Base-by-base conservation (phyloP, 352 stramenopile genomes). In the Phytophthora pinifolia region DNA sequence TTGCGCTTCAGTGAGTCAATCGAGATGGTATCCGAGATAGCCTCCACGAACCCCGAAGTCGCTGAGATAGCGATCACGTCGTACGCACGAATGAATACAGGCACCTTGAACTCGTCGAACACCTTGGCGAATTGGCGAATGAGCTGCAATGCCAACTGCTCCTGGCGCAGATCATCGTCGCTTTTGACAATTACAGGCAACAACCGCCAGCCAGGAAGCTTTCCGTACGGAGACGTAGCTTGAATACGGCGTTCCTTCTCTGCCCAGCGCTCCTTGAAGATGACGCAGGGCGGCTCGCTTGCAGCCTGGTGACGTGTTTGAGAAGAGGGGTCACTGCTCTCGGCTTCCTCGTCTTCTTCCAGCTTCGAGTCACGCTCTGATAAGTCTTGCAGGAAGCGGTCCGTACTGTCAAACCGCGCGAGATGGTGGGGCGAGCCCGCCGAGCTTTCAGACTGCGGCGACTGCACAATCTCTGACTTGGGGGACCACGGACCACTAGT, bases 1-100 rank as follows among this genome's bases (percentile, higher is more conserved):
- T 98, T 98, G 55, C 96, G 94, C 81, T 98, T 99, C 45, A 99
- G 72, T 31, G 93, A 96, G 73, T 99, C 96, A 52, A 99, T 89
- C 13, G 96, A 99, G 47, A 98, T 96, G 17, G 96, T 96, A 76
- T 99, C 96, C 7, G 93, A 83, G 25, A 99, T 94, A 39, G 94
- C 93, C 72, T 99, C 96, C 52, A 99, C 96, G 22, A 99, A 82
- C 25, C 96, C 97, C 4, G 93, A 96, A 12, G 86, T 93, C 25
- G 87, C 69, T 29, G 87, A 90, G 22, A 97, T 99, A 9, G 94
- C 91, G 31, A 99, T 87, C 52, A 99, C 98, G 41, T 97, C 80
- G 72, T 99, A 99, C 13, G 96, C 89, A 22, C 95, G 86, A 14
- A 99, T 65, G 76, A 93, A 99, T 6, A 99, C 80, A 3, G 96